Base-by-base conservation (phyloP, 805 yeast species). In the Wickerhamomyces rabaulensis region DNA sequence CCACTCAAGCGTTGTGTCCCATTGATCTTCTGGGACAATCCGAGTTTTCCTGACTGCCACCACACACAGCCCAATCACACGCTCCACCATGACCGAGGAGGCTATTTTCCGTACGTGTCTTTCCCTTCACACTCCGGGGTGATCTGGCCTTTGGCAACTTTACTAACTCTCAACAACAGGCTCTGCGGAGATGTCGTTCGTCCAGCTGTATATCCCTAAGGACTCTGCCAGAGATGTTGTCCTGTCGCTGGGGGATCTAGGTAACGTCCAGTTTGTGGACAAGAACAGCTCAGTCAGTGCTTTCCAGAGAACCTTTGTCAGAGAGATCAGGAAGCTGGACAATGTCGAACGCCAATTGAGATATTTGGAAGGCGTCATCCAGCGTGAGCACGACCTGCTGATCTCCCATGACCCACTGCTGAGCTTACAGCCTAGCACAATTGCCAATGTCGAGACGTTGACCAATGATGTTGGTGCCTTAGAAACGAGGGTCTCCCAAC, bases 111-210 rank as follows among this genome's bases (percentile, higher is more conserved):
- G 74, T 65, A 56, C 40, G 69, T 64, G 13, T 33, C 20, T 6
- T 16, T 31, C 3, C 17, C 15, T 10, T 25, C 27, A 25, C 27
- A 50, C 42, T 15, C 15, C 10, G 26, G 31, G 26, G n/a, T 31
- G 36, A 31, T 31, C 19, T n/a, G 16, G 16, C 36, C 16, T 7
- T 31, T 9, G 6, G 4, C 31, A 27, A 13, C 10, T 13, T 13
- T 15, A 39, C 42, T 39, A 40, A 44, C 43, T 33, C 3, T 8
- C 4, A 4, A 12, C 21, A 19, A 3, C 22, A 61, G 64, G 97
- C 75, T 91, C 98, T 48, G 98, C 98, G 84, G 95, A 87, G 61
- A 95, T 94, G 98, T 80, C 95, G 42, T 78, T 91, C 57, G 86
- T 92, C 44, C 97, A 94, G 71, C 74, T 94, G 56, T 92, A 88